phyloP scores from a whole-genome alignment of 257 asterid species.

The Rauvolfia tetraphylla region DNA sequence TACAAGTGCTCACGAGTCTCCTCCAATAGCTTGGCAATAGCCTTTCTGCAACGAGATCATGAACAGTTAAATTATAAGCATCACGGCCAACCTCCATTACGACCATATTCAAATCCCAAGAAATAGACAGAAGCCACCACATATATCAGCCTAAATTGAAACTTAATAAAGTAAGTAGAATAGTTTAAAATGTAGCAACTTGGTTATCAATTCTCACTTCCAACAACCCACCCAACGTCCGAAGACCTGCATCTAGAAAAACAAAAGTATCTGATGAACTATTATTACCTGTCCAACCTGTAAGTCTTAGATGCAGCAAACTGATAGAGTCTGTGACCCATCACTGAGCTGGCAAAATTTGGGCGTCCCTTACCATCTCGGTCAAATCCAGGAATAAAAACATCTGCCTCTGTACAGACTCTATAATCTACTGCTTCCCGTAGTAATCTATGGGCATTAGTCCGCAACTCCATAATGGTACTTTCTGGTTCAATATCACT shows the following conservation, averaged over 20 bases:
- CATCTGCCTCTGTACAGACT: conserved; percentile 81
- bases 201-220: background rate
- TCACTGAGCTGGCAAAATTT: conserved; percentile 82
- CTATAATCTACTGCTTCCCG: conserved; percentile 96
- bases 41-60: conserved; percentile 46
- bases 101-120: too few relatives aligned
- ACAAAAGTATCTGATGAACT: background rate
- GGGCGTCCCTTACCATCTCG: conserved; percentile 93
- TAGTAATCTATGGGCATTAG: conserved; percentile 79
- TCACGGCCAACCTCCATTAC: background rate
- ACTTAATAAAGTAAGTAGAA: background rate
- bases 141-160: background rate
- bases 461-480: conserved; percentile 86
- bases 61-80: background rate
- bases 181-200: background rate
- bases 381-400: conserved; percentile 80
- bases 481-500: conserved; percentile 95
- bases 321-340: conserved; percentile 83
- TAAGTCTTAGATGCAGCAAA: conserved; percentile 65
- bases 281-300: conserved; percentile 65
- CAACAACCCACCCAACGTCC: background rate
- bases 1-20: conserved; percentile 64
- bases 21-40: conserved; percentile 50
- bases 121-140: background rate
- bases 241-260: background rate